A percentile compares a stretch with the other conserved stretches of the same genome.
phyloP scores from a whole-genome alignment of 1,284 basidiomycete genomes.

The Trichosporon sp. region DNA sequence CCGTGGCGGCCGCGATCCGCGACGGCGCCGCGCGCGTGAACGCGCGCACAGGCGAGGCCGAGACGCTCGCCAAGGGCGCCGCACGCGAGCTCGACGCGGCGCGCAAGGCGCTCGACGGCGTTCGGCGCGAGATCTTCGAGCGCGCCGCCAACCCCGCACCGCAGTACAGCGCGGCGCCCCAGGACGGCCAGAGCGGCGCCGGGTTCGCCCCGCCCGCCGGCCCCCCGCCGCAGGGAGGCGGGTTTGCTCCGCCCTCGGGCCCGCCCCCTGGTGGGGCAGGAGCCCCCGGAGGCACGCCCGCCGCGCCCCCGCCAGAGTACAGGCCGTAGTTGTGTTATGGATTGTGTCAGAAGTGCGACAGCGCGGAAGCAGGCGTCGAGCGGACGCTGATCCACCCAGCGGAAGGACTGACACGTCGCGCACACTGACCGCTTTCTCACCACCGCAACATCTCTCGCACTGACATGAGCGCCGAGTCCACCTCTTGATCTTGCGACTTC shows the following conservation, averaged over 20 bases:
- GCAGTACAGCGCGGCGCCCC: neutral
- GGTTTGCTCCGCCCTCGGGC: neutral
- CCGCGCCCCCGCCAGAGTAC: neutral
- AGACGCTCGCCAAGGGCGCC: neutral
- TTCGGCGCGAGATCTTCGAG: neutral
- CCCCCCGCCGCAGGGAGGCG: neutral
- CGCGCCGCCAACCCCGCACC: neutral
- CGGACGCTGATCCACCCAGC: neutral
- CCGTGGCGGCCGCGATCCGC: neutral
- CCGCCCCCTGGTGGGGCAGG: neutral
- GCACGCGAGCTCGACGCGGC: neutral
- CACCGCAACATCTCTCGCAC: no score
- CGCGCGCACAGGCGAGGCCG: neutral
- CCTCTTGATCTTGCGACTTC: no score
- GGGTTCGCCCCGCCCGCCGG: neutral
- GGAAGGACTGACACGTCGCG: neutral
- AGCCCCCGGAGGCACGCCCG: neutral
- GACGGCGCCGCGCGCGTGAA: neutral
- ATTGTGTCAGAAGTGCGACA: neutral
- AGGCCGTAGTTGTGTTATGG: neutral
- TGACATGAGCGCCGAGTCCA: no score
- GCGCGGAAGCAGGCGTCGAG: neutral
- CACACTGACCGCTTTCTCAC: neutral
- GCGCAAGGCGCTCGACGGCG: neutral
- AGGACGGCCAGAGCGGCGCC: neutral